A percentile compares a stretch with the other conserved stretches of the same genome.
These are phyloP conservation scores for Xylariaceae sp. DNA, from an alignment of 2,329 filamentous ascomycete species.

Conservation along the genomic window DNA sequence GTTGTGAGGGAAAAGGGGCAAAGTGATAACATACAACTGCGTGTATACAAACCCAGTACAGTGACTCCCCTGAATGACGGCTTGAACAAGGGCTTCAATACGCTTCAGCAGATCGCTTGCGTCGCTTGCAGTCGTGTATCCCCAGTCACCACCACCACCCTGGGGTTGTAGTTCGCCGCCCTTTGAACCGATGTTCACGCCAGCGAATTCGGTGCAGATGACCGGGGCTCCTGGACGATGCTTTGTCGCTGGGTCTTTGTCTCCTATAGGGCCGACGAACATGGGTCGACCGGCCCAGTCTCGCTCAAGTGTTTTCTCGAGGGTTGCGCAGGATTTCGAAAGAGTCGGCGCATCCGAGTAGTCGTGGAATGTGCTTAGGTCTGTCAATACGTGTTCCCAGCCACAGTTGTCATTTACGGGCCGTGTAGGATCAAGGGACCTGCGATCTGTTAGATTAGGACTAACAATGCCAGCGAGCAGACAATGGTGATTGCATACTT, in stretches of 20 bases:
- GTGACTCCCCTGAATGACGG: conserved; percentile 51
- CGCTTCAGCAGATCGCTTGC: conserved; percentile 53
- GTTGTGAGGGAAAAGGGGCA: neutral
- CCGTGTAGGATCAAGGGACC: conserved; percentile 54
- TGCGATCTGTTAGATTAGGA: conserved; percentile 15
- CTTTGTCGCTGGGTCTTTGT: conserved; percentile 43
- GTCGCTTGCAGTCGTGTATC: conserved; percentile 61
- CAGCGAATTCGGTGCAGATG: conserved; percentile 63
- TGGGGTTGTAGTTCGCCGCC: conserved; percentile 19
- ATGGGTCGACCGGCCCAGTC: conserved; percentile 47
- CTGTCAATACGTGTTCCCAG: conserved; percentile 62
- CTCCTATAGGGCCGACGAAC: conserved; percentile 45
- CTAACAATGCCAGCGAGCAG: neutral
- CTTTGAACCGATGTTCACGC: conserved; percentile 53
- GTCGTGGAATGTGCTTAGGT: conserved; percentile 63
- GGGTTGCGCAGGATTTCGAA: conserved; percentile 46
- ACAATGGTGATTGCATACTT: conserved; percentile 40
- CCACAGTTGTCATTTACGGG: conserved; percentile 68
- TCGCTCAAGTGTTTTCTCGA: conserved; percentile 48
- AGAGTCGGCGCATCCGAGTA: conserved; percentile 56
- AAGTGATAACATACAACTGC: conserved; percentile 45
- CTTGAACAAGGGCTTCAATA: conserved; percentile 54
- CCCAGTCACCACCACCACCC: conserved; percentile 52
- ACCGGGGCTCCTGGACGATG: conserved; percentile 53
- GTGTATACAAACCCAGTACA: conserved; percentile 60